Conservation (phyloP, 495 filamentous ascomycete species). For the Penicillium crystallinum region DNA sequence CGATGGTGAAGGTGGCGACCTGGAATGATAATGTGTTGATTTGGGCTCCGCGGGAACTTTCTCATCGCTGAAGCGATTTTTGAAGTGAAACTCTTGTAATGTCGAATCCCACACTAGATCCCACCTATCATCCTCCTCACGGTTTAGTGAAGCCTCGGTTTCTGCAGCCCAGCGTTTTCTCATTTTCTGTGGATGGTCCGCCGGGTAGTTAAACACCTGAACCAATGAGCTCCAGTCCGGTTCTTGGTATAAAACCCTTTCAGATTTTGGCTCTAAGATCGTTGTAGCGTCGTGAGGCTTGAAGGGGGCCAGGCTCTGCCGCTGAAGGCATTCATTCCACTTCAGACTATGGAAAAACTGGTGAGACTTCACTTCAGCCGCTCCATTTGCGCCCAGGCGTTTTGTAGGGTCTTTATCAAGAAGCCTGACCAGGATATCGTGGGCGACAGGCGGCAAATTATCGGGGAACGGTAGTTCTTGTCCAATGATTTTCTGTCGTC, state of each 20-base stretch:
- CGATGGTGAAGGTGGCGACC: not conserved
- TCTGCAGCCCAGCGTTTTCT: not conserved
- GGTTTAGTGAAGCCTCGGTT: not conserved
- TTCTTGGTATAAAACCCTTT: not conserved
- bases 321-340: not conserved
- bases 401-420: not conserved
- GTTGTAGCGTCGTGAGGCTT: not conserved
- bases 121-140: not conserved
- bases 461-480: not conserved
- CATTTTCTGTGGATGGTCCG: not conserved
- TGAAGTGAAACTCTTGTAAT: not conserved
- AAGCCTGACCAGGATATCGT: not conserved
- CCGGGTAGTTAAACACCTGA: not conserved
- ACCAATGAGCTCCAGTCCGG: not conserved
- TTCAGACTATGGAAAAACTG: not conserved
- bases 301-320: not conserved
- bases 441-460: not conserved
- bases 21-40: not conserved
- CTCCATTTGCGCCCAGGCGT: not conserved
- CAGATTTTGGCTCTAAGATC: not conserved
- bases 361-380: not conserved
- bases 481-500: not conserved
- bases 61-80: not conserved
- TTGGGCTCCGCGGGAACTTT: not conserved
- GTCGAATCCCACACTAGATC: not conserved